Evolutionary conservation across 2,329 filamentous ascomycete species (phyloP).

Genomic region (Epichloe elymi): DNA sequence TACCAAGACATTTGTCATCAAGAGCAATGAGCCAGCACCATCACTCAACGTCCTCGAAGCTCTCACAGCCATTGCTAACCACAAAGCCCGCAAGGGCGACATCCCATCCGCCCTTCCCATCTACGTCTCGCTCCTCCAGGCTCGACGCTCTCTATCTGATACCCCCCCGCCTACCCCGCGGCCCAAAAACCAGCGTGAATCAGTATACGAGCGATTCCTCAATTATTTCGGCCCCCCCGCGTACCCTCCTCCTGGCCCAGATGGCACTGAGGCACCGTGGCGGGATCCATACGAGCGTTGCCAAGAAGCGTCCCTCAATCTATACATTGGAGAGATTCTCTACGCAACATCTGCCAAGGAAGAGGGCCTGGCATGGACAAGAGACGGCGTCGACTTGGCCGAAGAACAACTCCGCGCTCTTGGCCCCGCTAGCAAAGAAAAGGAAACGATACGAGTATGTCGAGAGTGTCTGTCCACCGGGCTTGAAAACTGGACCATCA

Average conservation of each 20-base stretch:
- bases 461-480: slow-evolving; percentile 65
- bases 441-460: slow-evolving; percentile 41
- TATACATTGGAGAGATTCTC: slow-evolving; percentile 89
- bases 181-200: slow-evolving; percentile 5
- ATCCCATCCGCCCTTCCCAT: slow-evolving; percentile 63
- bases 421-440: slow-evolving; percentile 13
- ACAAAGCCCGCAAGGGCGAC: slow-evolving; percentile 59
- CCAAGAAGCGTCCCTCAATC: slow-evolving; percentile 73
- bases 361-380: slow-evolving; percentile 76
- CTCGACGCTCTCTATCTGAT: slow-evolving; percentile 48
- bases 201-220: slow-evolving; percentile 11
- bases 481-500: slow-evolving; percentile 69
- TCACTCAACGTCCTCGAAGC: slow-evolving; percentile 64
- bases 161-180: slow-evolving; percentile 14
- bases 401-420: slow-evolving; percentile 50
- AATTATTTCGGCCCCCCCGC: slow-evolving; percentile 31
- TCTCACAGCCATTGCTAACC: slow-evolving; percentile 65
- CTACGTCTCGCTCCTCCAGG: slow-evolving; percentile 71
- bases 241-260: slow-evolving; percentile 58
- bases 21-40: slow-evolving; percentile 40
- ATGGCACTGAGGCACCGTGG: slow-evolving; percentile 54
- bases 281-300: slow-evolving; percentile 56
- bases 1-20: slow-evolving; percentile 48
- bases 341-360: slow-evolving; percentile 51
- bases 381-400: slow-evolving; percentile 71